phyloP scores from a whole-genome alignment of 768 basidiomycete genomes.

The Serpula lacrymans region DNA sequence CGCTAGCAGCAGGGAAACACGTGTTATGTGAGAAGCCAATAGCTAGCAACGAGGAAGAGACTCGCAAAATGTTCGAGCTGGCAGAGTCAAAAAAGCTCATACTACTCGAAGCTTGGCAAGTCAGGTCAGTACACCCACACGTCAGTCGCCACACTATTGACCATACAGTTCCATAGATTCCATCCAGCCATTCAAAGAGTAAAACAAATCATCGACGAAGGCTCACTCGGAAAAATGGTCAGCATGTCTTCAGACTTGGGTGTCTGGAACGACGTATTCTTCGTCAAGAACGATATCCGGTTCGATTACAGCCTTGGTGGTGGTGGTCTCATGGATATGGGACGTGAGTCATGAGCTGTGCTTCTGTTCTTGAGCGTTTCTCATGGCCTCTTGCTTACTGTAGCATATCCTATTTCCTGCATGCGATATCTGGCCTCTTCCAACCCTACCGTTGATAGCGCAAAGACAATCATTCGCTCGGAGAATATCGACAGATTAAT shows the following conservation, averaged over 20 bases:
- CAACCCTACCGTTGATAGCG: not conserved
- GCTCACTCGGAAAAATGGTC: slow-evolving; percentile 46
- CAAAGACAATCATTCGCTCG: slow-evolving; percentile 11
- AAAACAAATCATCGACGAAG: slow-evolving; percentile 44
- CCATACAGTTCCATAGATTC: slow-evolving; percentile 32
- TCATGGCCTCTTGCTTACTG: not conserved
- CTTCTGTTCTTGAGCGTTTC: not conserved
- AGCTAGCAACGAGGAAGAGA: slow-evolving; percentile 25
- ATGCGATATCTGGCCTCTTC: slow-evolving; percentile 24
- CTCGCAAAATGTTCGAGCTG: slow-evolving; percentile 21
- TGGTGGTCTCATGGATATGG: slow-evolving; percentile 22
- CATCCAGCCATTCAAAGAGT: slow-evolving; percentile 49
- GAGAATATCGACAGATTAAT: slow-evolving; percentile 20
- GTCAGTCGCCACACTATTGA: no score
- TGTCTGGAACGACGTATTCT: slow-evolving; percentile 11
- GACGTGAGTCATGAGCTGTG: slow-evolving; percentile 6
- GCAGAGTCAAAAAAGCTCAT: slow-evolving; percentile 22
- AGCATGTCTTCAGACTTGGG: slow-evolving; percentile 34
- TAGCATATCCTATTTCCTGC: slow-evolving; percentile 1
- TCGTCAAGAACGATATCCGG: slow-evolving; percentile 14
- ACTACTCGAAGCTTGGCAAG: slow-evolving; percentile 28
- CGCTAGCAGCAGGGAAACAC: slow-evolving; percentile 30
- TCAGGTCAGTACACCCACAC: slow-evolving; percentile 9
- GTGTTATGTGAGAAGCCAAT: slow-evolving; percentile 33
- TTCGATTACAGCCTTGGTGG: slow-evolving; percentile 19